Evolutionary conservation across 768 basidiomycete species (phyloP), one percentile per base, ranked within the genome.

Genomic region (Aureoboletus auriporus): DNA sequence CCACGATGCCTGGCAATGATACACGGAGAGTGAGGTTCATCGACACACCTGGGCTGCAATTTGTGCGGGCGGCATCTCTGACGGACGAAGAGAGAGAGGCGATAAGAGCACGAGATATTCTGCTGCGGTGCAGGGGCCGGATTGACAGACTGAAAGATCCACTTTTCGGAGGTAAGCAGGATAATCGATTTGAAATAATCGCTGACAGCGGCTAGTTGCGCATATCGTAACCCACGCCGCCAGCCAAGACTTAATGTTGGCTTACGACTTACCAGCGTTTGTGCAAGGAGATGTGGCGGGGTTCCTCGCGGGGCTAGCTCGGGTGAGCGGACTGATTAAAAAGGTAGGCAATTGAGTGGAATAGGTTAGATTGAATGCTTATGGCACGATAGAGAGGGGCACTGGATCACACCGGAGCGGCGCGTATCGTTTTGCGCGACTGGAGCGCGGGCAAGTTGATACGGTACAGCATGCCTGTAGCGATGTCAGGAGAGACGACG

Each of bases 91-190:
- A 64, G 23, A 53, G 50, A 36, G 62, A 68, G 20, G 51, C 38
- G 11, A 46, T 35, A 12, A 64, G 65, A 31, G 76, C 81, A 5
- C 79, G 76, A 16, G 93, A 96, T 60, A 79, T 93, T 46, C 66
- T 95, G n/a, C 62, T 88, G 54, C 77, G 92, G 41, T 84, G 79
- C 61, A 77, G 84, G 54, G 93, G 93, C 11, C 76, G 86, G 54
- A 82, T 95, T 38, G 93, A 94, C 63, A 78, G 83, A 46, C 71
- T 94, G 49, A 93, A 93, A 64, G 89, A 93, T 60, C 83, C 89
- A 41, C 55, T 80, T 30, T 79, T 78, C 29, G 77, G 83, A 44
- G 76, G 89, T 89, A 63, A 47, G 87, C 69, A 44, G 37, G 27
- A 29, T n/a, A 35, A 10, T n/a, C 31, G 45, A 36, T 7, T 42